Evolutionary conservation across 83 land plant species (phyloP).

Genomic region (Picea mariana): DNA sequence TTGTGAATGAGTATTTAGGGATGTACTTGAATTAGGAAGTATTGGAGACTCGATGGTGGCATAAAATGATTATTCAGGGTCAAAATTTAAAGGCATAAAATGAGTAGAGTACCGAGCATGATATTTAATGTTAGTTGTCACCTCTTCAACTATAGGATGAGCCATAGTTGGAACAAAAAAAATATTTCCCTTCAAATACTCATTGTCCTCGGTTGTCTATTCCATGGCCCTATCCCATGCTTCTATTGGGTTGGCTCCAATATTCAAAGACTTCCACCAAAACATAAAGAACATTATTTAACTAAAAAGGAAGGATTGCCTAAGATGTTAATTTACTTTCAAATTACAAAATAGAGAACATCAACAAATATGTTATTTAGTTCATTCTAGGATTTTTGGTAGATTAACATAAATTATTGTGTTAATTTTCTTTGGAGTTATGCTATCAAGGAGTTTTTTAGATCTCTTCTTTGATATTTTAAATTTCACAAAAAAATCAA

Average conservation of each 20-base stretch:
- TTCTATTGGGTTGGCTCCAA: neutral
- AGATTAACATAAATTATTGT: neutral
- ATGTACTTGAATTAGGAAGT: too few species aligned
- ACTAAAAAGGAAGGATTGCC: neutral
- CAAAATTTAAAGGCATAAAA: neutral
- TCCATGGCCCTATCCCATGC: conserved; percentile 6
- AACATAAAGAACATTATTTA: neutral
- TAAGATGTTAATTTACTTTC: neutral
- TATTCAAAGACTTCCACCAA: neutral
- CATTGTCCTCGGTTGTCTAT: conserved; percentile 2
- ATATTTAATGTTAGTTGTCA: too few species aligned
- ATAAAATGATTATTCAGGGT: too few species aligned
- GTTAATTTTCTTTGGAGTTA: neutral
- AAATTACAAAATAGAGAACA: neutral
- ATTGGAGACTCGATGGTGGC: too few species aligned
- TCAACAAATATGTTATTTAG: neutral
- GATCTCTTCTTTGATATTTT: too few species aligned
- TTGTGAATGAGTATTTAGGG: too few species aligned
- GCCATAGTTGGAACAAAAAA: too few species aligned
- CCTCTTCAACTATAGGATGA: too few species aligned
- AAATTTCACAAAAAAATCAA: too few species aligned
- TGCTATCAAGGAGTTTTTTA: too few species aligned
- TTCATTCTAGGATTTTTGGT: neutral
- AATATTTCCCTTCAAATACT: too few species aligned
- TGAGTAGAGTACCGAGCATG: too few species aligned